These are phyloP conservation scores for Larix kaempferi DNA, from an alignment of 75 land plant genomes.

Conservation along the genomic window DNA sequence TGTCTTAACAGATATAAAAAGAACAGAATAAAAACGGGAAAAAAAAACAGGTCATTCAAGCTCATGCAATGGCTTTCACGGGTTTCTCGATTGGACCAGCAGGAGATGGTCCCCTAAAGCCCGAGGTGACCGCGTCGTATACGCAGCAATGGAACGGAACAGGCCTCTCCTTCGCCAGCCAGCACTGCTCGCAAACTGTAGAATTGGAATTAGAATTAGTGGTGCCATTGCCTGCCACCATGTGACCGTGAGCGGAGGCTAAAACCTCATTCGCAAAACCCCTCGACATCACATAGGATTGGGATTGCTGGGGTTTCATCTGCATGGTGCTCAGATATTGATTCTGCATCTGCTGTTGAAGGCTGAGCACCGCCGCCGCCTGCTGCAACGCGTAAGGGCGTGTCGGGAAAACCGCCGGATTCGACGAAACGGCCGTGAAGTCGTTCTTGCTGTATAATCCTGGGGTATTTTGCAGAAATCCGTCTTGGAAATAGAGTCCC, in stretches of 20 bases:
- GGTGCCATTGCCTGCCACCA: neutral
- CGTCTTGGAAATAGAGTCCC: neutral
- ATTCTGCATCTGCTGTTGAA: constrained; percentile 11
- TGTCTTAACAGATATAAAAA: no score
- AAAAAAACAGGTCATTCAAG: no score
- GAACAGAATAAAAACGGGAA: no score
- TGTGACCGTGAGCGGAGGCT: neutral
- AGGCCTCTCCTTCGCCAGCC: constrained; percentile 17
- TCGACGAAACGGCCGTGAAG: neutral
- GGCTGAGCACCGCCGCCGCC: neutral
- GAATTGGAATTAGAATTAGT: neutral
- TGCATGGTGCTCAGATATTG: neutral
- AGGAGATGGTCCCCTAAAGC: constrained; percentile 59
- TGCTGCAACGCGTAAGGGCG: neutral
- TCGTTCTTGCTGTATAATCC: neutral
- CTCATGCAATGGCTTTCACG: constrained; percentile 42
- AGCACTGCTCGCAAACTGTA: constrained; percentile 31
- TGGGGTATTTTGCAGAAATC: neutral
- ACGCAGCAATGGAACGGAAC: constrained; percentile 72
- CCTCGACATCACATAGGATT: constrained; percentile 2
- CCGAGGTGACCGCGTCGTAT: constrained; percentile 47
- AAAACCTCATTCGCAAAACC: neutral
- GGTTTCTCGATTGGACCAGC: constrained; percentile 75
- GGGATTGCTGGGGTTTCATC: constrained; percentile 1
- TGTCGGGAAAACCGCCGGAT: neutral